These are phyloP conservation scores for Diaporthe citri DNA, from an alignment of 2,329 filamentous ascomycete species.

Conservation along the genomic window DNA sequence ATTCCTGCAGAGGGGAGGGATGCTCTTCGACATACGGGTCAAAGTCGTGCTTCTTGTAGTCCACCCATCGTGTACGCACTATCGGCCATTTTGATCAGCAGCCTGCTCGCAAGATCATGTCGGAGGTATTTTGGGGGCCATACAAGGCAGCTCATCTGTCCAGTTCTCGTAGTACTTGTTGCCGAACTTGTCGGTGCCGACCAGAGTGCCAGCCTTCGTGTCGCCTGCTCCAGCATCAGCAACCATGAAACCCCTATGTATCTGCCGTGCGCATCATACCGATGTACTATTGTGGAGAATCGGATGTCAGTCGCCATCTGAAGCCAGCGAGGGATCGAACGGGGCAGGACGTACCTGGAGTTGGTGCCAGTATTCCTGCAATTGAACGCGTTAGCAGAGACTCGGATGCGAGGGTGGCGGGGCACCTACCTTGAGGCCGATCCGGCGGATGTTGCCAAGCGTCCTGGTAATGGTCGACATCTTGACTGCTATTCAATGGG, in stretches of 20 bases:
- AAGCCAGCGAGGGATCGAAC: constrained; percentile 39
- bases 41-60: constrained; percentile 90
- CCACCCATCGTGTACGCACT: constrained; percentile 98
- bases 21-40: constrained; percentile 71
- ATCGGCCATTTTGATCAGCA: constrained; percentile 20
- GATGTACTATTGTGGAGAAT: constrained; percentile 62
- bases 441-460: constrained; percentile 85
- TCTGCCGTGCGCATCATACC: constrained; percentile 53
- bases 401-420: neutral
- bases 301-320: constrained; percentile 42
- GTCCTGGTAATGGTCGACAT: constrained; percentile 96
- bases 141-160: constrained; percentile 93
- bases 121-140: constrained; percentile 48
- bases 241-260: neutral
- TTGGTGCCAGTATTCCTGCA: constrained; percentile 89
- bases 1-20: neutral
- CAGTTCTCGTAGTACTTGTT: constrained; percentile 99
- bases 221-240: constrained; percentile 73
- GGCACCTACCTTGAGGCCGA: constrained; percentile 83
- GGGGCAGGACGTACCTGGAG: constrained; percentile 79
- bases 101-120: neutral
- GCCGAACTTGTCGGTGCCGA: constrained; percentile 89
- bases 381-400: constrained; percentile 53
- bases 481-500: constrained; percentile 55
- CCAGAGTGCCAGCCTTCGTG: constrained; percentile 90